These are phyloP conservation scores for Theileria parva DNA, from an alignment of 169 alveolate species.

Conservation along the genomic window DNA sequence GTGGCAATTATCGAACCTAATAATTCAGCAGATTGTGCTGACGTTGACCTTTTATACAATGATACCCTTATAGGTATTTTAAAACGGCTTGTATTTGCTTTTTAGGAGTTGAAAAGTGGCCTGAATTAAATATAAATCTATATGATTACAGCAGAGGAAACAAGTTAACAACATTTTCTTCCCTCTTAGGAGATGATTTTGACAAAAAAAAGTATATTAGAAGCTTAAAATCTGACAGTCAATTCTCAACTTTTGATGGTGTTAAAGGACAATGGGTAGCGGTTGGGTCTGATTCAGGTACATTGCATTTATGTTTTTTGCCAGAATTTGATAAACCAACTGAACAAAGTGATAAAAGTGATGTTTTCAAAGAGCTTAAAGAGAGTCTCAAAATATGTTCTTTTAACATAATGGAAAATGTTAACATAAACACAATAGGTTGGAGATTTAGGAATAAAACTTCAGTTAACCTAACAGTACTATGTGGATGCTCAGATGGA, in stretches of 20 bases:
- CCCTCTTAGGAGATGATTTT: slow-evolving; percentile 1
- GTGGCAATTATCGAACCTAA: slow-evolving; percentile 15
- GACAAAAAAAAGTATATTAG: slow-evolving; percentile 15
- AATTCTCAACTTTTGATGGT: not conserved
- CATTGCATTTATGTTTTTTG: not conserved
- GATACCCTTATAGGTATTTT: slow-evolving; percentile 16
- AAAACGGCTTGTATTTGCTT: not conserved
- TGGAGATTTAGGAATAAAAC: slow-evolving; percentile 23
- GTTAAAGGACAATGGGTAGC: slow-evolving; percentile 29
- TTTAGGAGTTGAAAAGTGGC: slow-evolving; percentile 26
- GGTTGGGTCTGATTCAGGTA: not conserved
- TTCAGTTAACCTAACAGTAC: slow-evolving; percentile 20
- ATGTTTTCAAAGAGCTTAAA: not conserved
- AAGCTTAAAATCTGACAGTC: slow-evolving; percentile 24
- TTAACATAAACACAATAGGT: slow-evolving; percentile 22
- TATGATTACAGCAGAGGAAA: slow-evolving; percentile 1
- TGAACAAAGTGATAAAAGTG: not conserved
- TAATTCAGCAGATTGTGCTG: slow-evolving; percentile 15
- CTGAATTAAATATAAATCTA: slow-evolving; percentile 12
- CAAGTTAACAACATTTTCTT: slow-evolving; percentile 6
- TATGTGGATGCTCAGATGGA: slow-evolving; percentile 62
- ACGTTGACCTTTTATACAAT: slow-evolving; percentile 32
- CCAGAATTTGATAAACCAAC: not conserved
- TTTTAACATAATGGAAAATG: slow-evolving; percentile 1
- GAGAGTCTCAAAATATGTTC: not conserved